Evolutionary conservation across 352 stramenopile genomes (phyloP).

Genomic region (Globisporangium yorkense): DNA sequence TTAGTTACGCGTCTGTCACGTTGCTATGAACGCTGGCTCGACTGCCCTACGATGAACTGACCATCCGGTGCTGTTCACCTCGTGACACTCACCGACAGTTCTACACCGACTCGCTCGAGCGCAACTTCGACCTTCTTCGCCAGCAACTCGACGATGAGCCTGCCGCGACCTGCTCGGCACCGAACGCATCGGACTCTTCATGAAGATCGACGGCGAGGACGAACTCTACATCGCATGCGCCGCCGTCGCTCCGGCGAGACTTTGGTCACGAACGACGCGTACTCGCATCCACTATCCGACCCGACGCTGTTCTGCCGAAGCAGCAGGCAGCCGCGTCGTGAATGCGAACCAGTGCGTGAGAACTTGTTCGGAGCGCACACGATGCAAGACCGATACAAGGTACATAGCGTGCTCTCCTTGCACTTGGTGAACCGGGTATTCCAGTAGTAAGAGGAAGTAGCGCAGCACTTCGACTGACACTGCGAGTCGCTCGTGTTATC

Average conservation of each 20-base stretch:
- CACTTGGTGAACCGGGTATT: too few relatives aligned
- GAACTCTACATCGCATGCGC: conserved; percentile 62
- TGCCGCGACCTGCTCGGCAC: conserved; percentile 54
- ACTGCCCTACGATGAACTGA: too few relatives aligned
- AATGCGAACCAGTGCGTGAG: neutral
- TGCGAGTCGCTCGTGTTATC: neutral
- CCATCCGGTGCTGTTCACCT: too few relatives aligned
- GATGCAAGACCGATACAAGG: too few relatives aligned
- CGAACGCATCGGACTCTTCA: conserved; percentile 61
- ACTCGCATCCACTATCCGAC: conserved; percentile 57
- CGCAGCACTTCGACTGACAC: neutral
- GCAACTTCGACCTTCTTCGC: conserved; percentile 57
- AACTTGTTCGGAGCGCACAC: too few relatives aligned
- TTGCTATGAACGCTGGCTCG: too few relatives aligned
- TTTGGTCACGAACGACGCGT: conserved; percentile 64
- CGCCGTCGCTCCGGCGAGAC: conserved; percentile 55
- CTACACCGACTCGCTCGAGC: conserved; percentile 60
- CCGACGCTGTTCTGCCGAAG: conserved; percentile 23
- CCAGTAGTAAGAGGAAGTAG: too few relatives aligned
- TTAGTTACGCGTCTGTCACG: neutral
- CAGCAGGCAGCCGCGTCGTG: neutral
- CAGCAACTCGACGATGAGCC: conserved; percentile 33
- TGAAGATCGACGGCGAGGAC: conserved; percentile 62
- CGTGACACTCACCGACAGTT: conserved; percentile 20
- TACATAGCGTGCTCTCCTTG: too few relatives aligned